Evolutionary conservation across 1,139 yeast species (phyloP).

Genomic region (Hansenula anomala): DNA sequence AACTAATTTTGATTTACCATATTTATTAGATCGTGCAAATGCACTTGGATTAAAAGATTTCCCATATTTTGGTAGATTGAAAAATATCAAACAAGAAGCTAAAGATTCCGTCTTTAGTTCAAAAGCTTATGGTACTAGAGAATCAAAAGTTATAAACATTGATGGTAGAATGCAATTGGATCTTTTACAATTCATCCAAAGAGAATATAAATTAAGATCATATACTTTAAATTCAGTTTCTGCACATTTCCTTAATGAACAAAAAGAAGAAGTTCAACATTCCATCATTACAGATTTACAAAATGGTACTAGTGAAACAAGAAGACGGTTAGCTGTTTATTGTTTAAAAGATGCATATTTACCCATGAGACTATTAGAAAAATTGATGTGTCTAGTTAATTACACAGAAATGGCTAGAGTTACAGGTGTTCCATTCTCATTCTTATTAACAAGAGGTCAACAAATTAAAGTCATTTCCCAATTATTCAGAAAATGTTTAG

Average conservation of each 20-base stretch:
- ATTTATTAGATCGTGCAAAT: slow-evolving; percentile 79
- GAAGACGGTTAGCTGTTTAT: slow-evolving; percentile 93
- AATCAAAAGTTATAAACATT: slow-evolving; percentile 83
- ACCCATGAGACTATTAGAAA: slow-evolving; percentile 83
- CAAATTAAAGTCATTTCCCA: slow-evolving; percentile 97
- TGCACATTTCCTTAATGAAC: slow-evolving; percentile 90
- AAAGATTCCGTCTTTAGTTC: slow-evolving; percentile 85
- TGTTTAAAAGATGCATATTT: slow-evolving; percentile 95
- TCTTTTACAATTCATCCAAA: slow-evolving; percentile 84
- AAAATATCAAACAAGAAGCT: slow-evolving; percentile 63
- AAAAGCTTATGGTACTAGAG: slow-evolving; percentile 95
- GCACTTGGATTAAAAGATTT: slow-evolving; percentile 65
- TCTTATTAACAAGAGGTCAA: slow-evolving; percentile 86
- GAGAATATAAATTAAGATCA: slow-evolving; percentile 92
- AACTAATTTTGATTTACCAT: slow-evolving; percentile 93
- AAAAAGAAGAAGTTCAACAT: slow-evolving; percentile 97
- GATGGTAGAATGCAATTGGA: slow-evolving; percentile 97
- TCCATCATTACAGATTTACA: slow-evolving; percentile 93
- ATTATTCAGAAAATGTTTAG: slow-evolving; percentile 83
- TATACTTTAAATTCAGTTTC: slow-evolving; percentile 95
- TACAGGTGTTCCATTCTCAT: slow-evolving; percentile 96
- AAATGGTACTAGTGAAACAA: slow-evolving; percentile 86
- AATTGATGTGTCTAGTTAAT: slow-evolving; percentile 92
- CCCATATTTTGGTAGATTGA: slow-evolving; percentile 83
- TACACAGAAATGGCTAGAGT: slow-evolving; percentile 99